Conservation (phyloP, 116 monocot species). For the Iris pallida region DNA sequence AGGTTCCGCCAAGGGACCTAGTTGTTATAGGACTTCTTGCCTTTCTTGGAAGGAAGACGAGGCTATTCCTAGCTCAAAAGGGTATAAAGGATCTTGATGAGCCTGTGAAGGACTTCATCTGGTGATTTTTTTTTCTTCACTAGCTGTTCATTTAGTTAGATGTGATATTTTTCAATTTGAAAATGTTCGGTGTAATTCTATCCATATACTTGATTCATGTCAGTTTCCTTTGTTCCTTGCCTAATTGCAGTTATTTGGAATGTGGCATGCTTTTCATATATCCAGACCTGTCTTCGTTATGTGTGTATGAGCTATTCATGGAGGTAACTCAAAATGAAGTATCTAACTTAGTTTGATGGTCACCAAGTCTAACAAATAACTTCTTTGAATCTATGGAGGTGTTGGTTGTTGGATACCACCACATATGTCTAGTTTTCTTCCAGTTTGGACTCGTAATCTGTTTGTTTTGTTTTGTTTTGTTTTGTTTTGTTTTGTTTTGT, state of each 20-base stretch:
- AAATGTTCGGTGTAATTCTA: neutral
- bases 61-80: slow-evolving; percentile 10
- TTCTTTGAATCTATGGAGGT: no score
- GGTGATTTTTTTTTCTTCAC: neutral
- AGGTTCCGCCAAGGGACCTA: slow-evolving; percentile 6
- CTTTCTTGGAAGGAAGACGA: slow-evolving; percentile 11
- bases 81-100: slow-evolving; percentile 12
- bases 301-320: slow-evolving; percentile 21
- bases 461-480: no score
- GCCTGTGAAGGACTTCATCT: slow-evolving; percentile 7
- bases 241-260: slow-evolving; percentile 17
- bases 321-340: slow-evolving; percentile 5
- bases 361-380: no score
- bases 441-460: no score
- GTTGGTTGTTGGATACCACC: no score
- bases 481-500: no score
- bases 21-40: slow-evolving; percentile 15
- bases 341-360: no score
- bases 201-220: neutral
- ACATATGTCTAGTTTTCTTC: no score
- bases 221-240: neutral
- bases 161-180: no score
- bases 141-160: neutral
- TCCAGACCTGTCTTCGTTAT: slow-evolving; percentile 10
- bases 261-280: slow-evolving; percentile 25